Evolutionary conservation across 179 eudicot genomes (phyloP), one percentile per base, ranked within the genome.

Genomic region (Corrigiola litoralis): DNA sequence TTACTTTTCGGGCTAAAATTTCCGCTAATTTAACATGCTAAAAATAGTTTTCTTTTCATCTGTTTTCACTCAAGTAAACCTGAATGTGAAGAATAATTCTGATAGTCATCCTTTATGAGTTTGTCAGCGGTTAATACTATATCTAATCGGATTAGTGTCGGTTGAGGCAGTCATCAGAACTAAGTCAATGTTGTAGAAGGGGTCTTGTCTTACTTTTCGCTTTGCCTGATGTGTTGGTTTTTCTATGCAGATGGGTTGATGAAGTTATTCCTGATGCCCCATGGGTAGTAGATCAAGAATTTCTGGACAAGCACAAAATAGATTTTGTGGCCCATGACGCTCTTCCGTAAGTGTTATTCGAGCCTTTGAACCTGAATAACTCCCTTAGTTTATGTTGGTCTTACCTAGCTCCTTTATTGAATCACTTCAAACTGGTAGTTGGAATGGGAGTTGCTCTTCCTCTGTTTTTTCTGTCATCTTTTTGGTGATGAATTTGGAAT

Each of bases 251-350:
- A 81, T 92, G 98, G 95, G 98, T 92, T 49, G 98, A 92, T 81
- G 96, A 89, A 82, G 98, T 92, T 78, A 87, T 92, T 62, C 98
- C 96, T 11, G 95, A 89, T 77, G 98, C 96, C 17, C 98, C 95
- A 4, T 92, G 98, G 98, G 98, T 92, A 27, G 59, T 89, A 47
- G 75, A 70, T 36, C 89, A 75, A 68, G 98, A 92, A 62, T 92
- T 89, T 65, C 82, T 92, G 48, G 95, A 89, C 72, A 80, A 84
- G 69, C 96, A 92, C 73, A 74, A 71, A 53, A 92, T 92, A 61
- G 96, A 92, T 73, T 92, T 54, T 73, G 98, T 89, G 45, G 98
- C 96, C 29, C 95, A 92, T 31, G 98, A 92, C 66, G 82, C 96
- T 69, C 89, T 92, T 67, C 98, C 98, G 98, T 92, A 82, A 87